Conservation (phyloP, 2,329 filamentous ascomycete genomes). For the Botrytis squamosa region DNA sequence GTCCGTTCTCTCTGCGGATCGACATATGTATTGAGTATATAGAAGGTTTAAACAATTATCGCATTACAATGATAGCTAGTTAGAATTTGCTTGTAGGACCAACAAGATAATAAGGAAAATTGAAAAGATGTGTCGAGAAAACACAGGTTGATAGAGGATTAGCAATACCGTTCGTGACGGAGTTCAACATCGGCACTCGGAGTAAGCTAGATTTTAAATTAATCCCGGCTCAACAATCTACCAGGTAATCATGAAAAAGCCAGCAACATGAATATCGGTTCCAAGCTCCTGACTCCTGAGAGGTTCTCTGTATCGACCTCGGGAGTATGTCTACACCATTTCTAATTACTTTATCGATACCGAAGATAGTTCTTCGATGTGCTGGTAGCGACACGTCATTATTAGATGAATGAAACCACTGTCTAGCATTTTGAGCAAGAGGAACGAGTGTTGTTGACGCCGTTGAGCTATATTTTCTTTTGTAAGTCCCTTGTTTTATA, state of each 20-base stretch:
- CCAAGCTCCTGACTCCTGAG: background rate
- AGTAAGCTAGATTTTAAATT: background rate
- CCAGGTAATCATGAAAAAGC: background rate
- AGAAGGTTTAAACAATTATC: background rate
- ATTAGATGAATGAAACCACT: background rate
- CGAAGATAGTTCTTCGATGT: background rate
- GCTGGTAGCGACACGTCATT: background rate
- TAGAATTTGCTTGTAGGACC: background rate
- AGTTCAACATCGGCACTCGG: conserved; percentile 10
- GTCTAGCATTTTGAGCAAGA: background rate
- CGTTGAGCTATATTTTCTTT: background rate
- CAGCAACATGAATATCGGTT: background rate
- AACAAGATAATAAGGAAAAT: background rate
- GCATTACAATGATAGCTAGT: background rate
- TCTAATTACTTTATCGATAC: background rate
- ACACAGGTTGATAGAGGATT: background rate
- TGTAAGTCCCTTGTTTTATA: background rate
- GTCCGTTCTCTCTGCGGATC: background rate
- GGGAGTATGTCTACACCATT: too few relatives aligned
- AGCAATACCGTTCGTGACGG: background rate
- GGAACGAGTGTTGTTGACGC: background rate
- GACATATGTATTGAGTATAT: background rate
- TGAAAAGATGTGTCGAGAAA: background rate
- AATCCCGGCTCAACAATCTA: background rate
- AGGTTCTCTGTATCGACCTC: background rate